A percentile compares a stretch with the other conserved stretches of the same genome.
These are phyloP conservation scores for Mollisiaceae sp. DNA, from an alignment of 2,329 filamentous ascomycete species.

Conservation along the genomic window DNA sequence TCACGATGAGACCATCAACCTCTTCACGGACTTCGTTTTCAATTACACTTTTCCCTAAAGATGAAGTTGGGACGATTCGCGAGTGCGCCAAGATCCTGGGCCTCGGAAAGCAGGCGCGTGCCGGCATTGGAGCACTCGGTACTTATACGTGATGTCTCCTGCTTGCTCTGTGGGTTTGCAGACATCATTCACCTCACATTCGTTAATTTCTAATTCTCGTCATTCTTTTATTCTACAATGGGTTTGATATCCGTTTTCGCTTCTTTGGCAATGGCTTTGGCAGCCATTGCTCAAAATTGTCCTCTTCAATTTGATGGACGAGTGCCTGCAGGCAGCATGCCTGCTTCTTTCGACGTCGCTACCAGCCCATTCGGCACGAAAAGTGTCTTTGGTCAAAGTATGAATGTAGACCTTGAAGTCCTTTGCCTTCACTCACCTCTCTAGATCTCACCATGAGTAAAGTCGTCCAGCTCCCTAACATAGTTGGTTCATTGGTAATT, in stretches of 20 bases:
- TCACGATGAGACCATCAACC: constrained; percentile 4
- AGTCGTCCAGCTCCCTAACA: constrained; percentile 54
- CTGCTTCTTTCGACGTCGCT: constrained; percentile 48
- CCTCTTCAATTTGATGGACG: constrained; percentile 54
- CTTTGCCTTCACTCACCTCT: not conserved
- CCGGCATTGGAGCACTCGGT: not conserved
- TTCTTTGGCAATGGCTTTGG: constrained; percentile 27
- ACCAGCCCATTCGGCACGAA: constrained; percentile 55
- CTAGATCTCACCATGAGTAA: constrained; percentile 55
- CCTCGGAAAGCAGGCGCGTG: not conserved
- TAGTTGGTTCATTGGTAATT: constrained; percentile 46
- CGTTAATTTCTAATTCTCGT: not conserved
- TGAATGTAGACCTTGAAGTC: too few species aligned
- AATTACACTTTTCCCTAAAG: constrained; percentile 21
- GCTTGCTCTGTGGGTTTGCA: not conserved
- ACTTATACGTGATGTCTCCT: not conserved
- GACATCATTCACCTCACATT: not conserved
- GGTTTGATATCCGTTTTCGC: constrained; percentile 22
- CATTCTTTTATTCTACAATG: constrained; percentile 20
- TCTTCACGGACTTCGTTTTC: not conserved
- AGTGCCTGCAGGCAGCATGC: constrained; percentile 46
- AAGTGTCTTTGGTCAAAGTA: constrained; percentile 57
- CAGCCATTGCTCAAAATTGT: constrained; percentile 42
- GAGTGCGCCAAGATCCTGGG: constrained; percentile 1
- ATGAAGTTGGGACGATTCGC: constrained; percentile 15